Evolutionary conservation across 2,329 filamentous ascomycete species (phyloP), one percentile per base, ranked within the genome.

Genomic region (Aspergillus flavus): DNA sequence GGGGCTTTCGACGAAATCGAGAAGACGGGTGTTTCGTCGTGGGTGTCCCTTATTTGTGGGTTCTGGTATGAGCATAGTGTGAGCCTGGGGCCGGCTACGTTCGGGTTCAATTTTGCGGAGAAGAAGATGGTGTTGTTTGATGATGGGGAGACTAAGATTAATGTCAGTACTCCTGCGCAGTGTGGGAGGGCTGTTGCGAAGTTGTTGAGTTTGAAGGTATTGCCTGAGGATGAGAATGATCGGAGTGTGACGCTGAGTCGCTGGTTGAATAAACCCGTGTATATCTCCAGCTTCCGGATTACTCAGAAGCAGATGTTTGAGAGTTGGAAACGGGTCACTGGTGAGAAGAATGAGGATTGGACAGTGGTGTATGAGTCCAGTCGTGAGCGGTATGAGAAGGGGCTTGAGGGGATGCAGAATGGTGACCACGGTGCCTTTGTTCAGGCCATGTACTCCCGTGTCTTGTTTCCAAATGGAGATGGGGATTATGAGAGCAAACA

Each of bases 271-370:
- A 79, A 80, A 39, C 66, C 73, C 0, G 69, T 88, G 1, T 84
- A 79, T 65, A 72, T 88, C 30, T 80, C 78, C 3, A 87, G 84
- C 61, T 91, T 89, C 75, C 72, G 76, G 12, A 70, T 87, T 62
- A 86, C 76, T 54, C 89, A 91, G 75, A 79, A 81, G 12, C 88
- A 91, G 32, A 90, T 91, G 80, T 80, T 91, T 43, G 83, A 84
- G 36, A 83, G 82, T 19, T 72, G 88, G 14, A 80, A 87, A 66
- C 82, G 84, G 0, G 86, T 87, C 3, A 83, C 85, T 0, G 83
- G 83, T 0, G 86, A 84, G 0, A 83, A 78, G 3, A 84, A 88
- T 50, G 75, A 72, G 0, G 88, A 90, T 67, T 91, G 89, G 89
- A 80, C 71, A 1, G 83, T 91, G 62, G 76, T 69, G 3, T 75